Base-by-base conservation (phyloP, 83 land plant species). In the Picea engelmannii region DNA sequence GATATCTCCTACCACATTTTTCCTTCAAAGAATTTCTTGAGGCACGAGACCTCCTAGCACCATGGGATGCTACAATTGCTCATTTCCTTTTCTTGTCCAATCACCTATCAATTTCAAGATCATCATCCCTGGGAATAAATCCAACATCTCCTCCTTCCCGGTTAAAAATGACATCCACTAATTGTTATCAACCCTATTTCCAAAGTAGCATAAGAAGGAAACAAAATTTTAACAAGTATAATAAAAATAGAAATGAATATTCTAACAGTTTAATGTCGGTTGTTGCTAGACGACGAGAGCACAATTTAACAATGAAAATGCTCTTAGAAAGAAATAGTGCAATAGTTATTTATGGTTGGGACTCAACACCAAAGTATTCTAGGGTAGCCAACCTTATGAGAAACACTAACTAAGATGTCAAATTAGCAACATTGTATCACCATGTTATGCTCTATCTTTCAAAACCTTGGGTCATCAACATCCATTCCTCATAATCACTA, bases 1-100 rank as follows among this genome's bases (percentile, higher is more conserved):
- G 81, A 8, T 94, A 90, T 59, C 93, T 85, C 82, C 89, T 87
- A 4, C 96, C 96, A 64, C 99, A 98, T 83, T 96, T 98, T 76
- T 98, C 97, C 83, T 96, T 96, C 88, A 92, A 92, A 24, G 90
- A 83, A 83, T 96, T 98, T 83, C 99, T 85, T 8, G 94, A 86
- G 25, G 85, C 38, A 62, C 55, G 61, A 31, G 85, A n/a, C 76
- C 80, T 85, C 47, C 80, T 81, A 31, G 91, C 84, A 13, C 92
- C 84, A 71, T 85, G 88, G 27, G 92, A 93, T 35, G 94, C 87
- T 79, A 92, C 87, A 59, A 91, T 88, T 44, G 97, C 99, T 42
- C 88, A 88, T 21, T 81, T 79, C 81, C 99, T 92, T 74, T 92
- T 91, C 86, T 93, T 96, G 83, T 81, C 91, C 62, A 94, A 71